Evolutionary conservation across 2,329 filamentous ascomycete genomes (phyloP).

Genomic region (Diaporthe capsici): DNA sequence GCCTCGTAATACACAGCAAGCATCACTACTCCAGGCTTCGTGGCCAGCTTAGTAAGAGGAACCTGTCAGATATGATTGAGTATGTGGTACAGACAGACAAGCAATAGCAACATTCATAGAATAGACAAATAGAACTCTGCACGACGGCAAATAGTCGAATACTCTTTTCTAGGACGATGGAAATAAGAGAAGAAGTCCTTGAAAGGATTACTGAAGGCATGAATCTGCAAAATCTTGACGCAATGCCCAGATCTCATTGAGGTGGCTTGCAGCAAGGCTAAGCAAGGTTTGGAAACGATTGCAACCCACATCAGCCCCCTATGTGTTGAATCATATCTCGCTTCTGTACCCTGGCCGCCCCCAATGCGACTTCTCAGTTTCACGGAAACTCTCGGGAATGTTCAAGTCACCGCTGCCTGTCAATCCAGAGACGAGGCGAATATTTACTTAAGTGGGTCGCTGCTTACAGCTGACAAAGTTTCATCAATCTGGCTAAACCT

Average conservation of each 20-base stretch:
- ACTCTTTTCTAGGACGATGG: not conserved
- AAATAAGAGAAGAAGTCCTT: not conserved
- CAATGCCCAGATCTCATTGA: not conserved
- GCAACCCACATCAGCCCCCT: not conserved
- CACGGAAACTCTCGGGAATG: not conserved
- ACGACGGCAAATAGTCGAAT: no score
- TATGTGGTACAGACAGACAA: no score
- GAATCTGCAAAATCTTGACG: not conserved
- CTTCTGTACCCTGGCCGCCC: not conserved
- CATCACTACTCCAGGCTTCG: no score
- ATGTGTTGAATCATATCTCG: no score
- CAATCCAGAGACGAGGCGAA: no score
- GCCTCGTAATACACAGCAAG: no score
- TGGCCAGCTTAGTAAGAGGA: no score
- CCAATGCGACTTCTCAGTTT: not conserved
- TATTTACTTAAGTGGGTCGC: not conserved
- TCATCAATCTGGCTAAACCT: not conserved
- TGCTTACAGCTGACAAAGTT: not conserved
- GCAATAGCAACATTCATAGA: no score
- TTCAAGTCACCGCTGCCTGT: not conserved
- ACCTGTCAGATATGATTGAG: no score
- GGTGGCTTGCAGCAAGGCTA: not conserved
- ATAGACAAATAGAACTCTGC: no score
- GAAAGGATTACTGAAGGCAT: not conserved
- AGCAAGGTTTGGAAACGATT: not conserved